Percentiles rank a stretch among this genome's conserved stretches.
Conservation (phyloP, 768 basidiomycete species). For the Mycena vulgaris region DNA sequence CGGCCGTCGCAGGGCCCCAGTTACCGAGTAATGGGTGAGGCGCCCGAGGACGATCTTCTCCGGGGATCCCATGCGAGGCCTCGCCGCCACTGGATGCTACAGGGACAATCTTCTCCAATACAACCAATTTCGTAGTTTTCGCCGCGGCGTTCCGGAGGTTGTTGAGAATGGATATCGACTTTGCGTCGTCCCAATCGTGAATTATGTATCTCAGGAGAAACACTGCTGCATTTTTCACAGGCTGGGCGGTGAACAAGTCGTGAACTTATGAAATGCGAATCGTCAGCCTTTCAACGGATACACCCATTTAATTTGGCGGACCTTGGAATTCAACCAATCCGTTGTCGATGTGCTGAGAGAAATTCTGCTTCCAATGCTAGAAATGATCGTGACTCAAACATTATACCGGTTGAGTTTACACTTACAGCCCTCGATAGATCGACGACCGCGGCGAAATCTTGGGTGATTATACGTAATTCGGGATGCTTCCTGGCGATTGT, state of each 20-base stretch:
- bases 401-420: not conserved
- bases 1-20: not conserved
- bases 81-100: not conserved
- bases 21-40: not conserved
- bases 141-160: slow-evolving; percentile 45
- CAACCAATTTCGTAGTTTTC: slow-evolving; percentile 40
- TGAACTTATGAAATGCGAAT: slow-evolving; percentile 35
- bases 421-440: slow-evolving; percentile 3
- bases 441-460: not conserved
- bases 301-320: not conserved
- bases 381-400: not conserved
- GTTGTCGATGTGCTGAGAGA: not conserved
- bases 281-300: not conserved
- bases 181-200: slow-evolving; percentile 50
- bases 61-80: not conserved
- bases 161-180: slow-evolving; percentile 40
- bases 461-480: not conserved
- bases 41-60: not conserved
- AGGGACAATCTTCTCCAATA: not conserved
- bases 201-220: slow-evolving; percentile 48
- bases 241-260: slow-evolving; percentile 46
- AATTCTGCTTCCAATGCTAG: slow-evolving; percentile 4
- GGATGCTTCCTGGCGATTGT: slow-evolving; percentile 1
- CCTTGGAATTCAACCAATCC: slow-evolving; percentile 14
- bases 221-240: slow-evolving; percentile 42